Percentiles rank a stretch among this genome's conserved stretches.
These are phyloP conservation scores for Xylaria venustula DNA, from an alignment of 495 filamentous ascomycete genomes.

Conservation along the genomic window DNA sequence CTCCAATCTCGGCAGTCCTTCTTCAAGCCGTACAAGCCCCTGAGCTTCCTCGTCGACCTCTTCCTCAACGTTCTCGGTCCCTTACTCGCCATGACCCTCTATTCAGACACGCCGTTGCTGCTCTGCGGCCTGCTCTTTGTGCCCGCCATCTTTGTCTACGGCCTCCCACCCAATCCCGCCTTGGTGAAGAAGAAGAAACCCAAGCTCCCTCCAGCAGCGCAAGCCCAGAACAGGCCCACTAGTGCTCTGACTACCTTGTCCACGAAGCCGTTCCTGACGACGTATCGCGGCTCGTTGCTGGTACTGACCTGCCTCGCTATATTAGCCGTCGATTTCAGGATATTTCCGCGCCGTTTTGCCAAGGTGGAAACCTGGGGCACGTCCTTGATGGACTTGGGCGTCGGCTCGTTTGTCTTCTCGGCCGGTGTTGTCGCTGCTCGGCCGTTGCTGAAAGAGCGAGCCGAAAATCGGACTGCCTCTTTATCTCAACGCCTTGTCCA, in stretches of 20 bases:
- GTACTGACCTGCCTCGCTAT: slow-evolving; percentile 90
- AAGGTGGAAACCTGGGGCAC: slow-evolving; percentile 99
- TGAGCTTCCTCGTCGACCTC: slow-evolving; percentile 74
- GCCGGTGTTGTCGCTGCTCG: slow-evolving; percentile 89
- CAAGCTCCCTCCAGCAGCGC: slow-evolving; percentile 54
- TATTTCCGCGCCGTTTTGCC: slow-evolving; percentile 92
- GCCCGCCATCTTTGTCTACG: slow-evolving; percentile 63
- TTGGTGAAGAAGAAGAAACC: slow-evolving; percentile 48
- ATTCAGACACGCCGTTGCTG: slow-evolving; percentile 70
- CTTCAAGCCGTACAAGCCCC: slow-evolving; percentile 70
- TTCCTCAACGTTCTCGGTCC: slow-evolving; percentile 79
- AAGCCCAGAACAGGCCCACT: slow-evolving; percentile 26
- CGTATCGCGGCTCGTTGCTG: slow-evolving; percentile 88
- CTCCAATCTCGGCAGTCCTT: slow-evolving; percentile 84
- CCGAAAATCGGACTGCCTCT: slow-evolving; percentile 45
- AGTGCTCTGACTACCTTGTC: slow-evolving; percentile 58
- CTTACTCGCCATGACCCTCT: slow-evolving; percentile 82
- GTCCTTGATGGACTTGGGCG: slow-evolving; percentile 95
- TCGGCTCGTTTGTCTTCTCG: slow-evolving; percentile 96
- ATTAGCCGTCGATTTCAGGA: slow-evolving; percentile 91
- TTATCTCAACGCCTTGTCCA: slow-evolving; percentile 55
- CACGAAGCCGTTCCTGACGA: slow-evolving; percentile 85
- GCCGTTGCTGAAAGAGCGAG: slow-evolving; percentile 71
- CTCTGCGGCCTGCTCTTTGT: slow-evolving; percentile 73
- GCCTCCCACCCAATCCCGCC: slow-evolving; percentile 42